Evolutionary conservation across 805 yeast species (phyloP).

Genomic region (Pichia cabralensis): DNA sequence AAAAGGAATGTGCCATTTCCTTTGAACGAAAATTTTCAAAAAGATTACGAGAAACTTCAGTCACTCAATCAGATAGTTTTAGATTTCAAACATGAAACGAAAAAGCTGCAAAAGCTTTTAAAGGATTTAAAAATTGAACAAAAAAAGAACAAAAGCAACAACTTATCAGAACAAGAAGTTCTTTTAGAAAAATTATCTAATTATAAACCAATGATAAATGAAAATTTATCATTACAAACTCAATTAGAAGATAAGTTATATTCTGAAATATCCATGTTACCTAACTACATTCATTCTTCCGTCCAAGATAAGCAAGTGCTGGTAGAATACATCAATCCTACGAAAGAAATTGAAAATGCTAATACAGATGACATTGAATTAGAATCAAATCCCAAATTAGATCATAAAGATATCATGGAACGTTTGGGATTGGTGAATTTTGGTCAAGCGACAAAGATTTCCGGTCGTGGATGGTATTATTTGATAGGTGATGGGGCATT

Average conservation of each 20-base stretch:
- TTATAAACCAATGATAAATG: slow-evolving; percentile 24
- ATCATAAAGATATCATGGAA: slow-evolving; percentile 67
- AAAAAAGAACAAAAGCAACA: slow-evolving; percentile 9
- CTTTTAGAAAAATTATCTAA: slow-evolving; percentile 14
- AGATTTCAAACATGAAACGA: slow-evolving; percentile 16
- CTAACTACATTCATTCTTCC: slow-evolving; percentile 45
- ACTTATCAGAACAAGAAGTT: slow-evolving; percentile 4
- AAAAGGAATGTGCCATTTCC: slow-evolving; percentile 26
- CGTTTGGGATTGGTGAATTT: slow-evolving; percentile 62
- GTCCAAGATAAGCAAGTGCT: slow-evolving; percentile 36
- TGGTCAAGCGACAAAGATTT: slow-evolving; percentile 56
- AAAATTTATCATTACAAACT: slow-evolving; percentile 17
- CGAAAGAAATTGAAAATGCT: slow-evolving; percentile 15
- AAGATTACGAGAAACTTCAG: slow-evolving; percentile 13
- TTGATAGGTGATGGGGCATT: slow-evolving; percentile 76
- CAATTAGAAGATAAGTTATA: slow-evolving; percentile 29
- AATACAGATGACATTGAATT: slow-evolving; percentile 11
- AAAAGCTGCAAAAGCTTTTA: slow-evolving; percentile 14
- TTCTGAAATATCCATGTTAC: slow-evolving; percentile 40
- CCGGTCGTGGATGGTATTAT: slow-evolving; percentile 88
- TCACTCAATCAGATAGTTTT: slow-evolving; percentile 10
- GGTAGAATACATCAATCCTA: slow-evolving; percentile 44
- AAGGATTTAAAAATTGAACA: slow-evolving; percentile 13
- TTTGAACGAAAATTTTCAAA: slow-evolving; percentile 13
- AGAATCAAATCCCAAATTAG: slow-evolving; percentile 19